A percentile compares a stretch with the other conserved stretches of the same genome.
These are phyloP conservation scores for Candida ulmi DNA, from an alignment of 805 yeast genomes.

Conservation along the genomic window DNA sequence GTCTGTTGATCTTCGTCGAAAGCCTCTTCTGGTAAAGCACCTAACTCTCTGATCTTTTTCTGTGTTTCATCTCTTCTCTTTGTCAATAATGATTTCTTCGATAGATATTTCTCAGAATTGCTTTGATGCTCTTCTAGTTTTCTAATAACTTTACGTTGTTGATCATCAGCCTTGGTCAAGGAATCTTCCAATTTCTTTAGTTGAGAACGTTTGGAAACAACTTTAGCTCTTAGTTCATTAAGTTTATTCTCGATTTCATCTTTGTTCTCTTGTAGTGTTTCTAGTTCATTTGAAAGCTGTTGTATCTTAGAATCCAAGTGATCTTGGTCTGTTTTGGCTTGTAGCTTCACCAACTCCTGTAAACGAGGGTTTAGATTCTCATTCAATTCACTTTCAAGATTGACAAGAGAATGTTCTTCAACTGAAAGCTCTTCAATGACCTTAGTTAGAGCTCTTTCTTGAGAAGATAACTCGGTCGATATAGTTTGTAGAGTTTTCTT, in stretches of 20 bases:
- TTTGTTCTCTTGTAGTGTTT: slow-evolving; percentile 27
- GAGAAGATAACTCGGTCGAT: slow-evolving; percentile 28
- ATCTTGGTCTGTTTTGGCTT: slow-evolving; percentile 12
- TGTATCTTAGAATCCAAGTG: slow-evolving; percentile 15
- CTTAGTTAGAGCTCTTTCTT: slow-evolving; percentile 36
- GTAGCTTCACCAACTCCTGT: slow-evolving; percentile 29
- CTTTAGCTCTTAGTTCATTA: slow-evolving; percentile 20
- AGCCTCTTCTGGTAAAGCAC: slow-evolving; percentile 87
- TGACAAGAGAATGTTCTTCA: slow-evolving; percentile 41
- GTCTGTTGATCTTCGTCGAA: slow-evolving; percentile 42
- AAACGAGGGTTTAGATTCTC: slow-evolving; percentile 52
- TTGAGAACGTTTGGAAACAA: slow-evolving; percentile 15
- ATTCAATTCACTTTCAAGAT: slow-evolving; percentile 49
- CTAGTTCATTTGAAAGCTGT: slow-evolving; percentile 16
- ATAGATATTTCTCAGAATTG: slow-evolving; percentile 55
- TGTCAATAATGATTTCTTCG: slow-evolving; percentile 53
- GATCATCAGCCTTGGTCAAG: slow-evolving; percentile 46
- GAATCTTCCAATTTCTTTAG: slow-evolving; percentile 30
- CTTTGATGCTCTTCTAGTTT: slow-evolving; percentile 59
- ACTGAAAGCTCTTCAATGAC: slow-evolving; percentile 35
- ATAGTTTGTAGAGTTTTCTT: slow-evolving; percentile 31
- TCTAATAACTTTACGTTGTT: slow-evolving; percentile 47
- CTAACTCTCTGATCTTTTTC: slow-evolving; percentile 71
- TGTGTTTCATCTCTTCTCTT: slow-evolving; percentile 67
- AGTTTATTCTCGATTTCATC: slow-evolving; percentile 21